Evolutionary conservation across 768 basidiomycete species (phyloP), one percentile per base, ranked within the genome.

Genomic region (Tylopilus balloui): DNA sequence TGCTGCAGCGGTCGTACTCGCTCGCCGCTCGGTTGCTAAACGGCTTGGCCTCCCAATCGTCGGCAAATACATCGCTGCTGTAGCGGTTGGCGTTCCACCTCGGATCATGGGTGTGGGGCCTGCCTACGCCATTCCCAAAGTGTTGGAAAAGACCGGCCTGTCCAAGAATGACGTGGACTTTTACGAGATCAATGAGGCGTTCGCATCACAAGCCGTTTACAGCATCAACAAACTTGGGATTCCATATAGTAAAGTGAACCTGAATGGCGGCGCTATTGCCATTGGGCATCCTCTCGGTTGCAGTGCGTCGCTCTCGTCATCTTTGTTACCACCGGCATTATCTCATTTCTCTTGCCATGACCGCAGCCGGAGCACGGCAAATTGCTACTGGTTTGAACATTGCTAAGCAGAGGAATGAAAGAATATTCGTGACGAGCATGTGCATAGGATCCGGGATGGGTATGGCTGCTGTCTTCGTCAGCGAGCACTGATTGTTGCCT

Each of bases 71-170:
- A 80, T 91, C 60, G 76, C 76, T 31, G 78, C 85, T 2, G 70
- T 74, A 36, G 78, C 75, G 27, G 80, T 86, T 10, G 92, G 93
- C 58, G 91, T 94, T 13, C 86, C 88, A 3, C 89, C 89, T 37
- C 79, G 81, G 53, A 82, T 92, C 65, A 93, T 92, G 90, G 92
- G 92, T 60, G 81, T 95, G 60, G 92, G 92, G 46, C 92, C 92
- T 2, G 88, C 88, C 29, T 87, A 78, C 66, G 93, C 92, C 39
- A 90, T 93, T 56, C 91, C 92, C 37, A 78, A 79, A 50, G 76
- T 76, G 24, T 81, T 93, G 48, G 74, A 78, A 57, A 77, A 80
- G 59, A 74, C 79, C 1, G 87, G 88, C 14, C 73, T 94, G 41
- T 65, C 70, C 36, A 71, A 74, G 51, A 70, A 78, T 39, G 92